Conservation (phyloP, 2,329 filamentous ascomycete genomes). For the Mariannaea sp. region DNA sequence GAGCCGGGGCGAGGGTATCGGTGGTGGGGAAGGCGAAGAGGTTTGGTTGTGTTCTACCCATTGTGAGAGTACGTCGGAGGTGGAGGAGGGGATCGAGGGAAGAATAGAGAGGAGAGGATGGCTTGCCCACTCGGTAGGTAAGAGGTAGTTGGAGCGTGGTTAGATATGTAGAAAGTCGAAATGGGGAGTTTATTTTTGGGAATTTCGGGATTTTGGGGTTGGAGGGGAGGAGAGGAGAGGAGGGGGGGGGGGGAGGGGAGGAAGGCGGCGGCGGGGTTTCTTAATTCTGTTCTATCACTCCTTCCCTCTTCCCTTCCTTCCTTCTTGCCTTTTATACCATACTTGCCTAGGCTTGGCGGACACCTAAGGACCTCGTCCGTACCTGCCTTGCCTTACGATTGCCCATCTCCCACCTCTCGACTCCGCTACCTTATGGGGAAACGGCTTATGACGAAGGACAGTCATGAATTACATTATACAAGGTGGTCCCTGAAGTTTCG, state of each 20-base stretch:
- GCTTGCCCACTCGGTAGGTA: not conserved
- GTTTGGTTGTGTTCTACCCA: conserved; percentile 64
- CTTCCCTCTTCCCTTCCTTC: not conserved
- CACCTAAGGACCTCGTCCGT: too few species aligned
- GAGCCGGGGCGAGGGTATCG: conserved; percentile 72
- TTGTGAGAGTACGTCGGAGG: conserved; percentile 35
- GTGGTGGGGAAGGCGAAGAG: conserved; percentile 80
- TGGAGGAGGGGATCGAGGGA: not conserved
- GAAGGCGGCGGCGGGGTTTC: conserved; percentile 20
- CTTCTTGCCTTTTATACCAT: not conserved
- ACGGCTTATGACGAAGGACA: not conserved
- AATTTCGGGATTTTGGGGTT: not conserved
- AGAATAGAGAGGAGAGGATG: not conserved
- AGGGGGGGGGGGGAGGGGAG: not conserved
- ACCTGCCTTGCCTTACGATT: not conserved
- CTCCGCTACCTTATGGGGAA: not conserved
- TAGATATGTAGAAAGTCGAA: not conserved
- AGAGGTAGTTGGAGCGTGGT: not conserved
- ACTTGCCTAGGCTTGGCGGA: not conserved
- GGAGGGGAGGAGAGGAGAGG: not conserved
- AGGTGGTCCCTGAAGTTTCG: too few species aligned
- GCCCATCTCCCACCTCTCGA: not conserved
- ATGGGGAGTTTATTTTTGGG: not conserved
- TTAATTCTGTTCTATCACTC: conserved; percentile 9
- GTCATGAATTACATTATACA: conserved; percentile 5